Base-by-base conservation (phyloP, 129 eudicot species). In the Rutidosis leptorrhynchoides region DNA sequence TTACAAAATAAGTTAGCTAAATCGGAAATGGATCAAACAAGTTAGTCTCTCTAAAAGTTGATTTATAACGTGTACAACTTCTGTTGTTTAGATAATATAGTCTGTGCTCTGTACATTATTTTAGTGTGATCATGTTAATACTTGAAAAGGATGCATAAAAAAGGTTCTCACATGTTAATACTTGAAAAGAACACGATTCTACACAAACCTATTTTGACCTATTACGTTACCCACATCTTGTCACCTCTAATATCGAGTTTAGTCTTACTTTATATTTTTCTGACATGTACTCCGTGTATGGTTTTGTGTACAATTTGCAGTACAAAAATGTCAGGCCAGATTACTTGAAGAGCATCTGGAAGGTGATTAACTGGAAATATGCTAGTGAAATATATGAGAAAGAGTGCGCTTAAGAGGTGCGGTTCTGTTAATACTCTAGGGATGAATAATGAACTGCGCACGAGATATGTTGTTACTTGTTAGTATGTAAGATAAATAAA, bases 241-340 rank as follows among this genome's bases (percentile, higher is more conserved):
- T 37, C 45, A 37, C 45, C 16, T 37, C 16, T 10, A 6, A 10
- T 35, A 35, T 35, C 1, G 11, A 52, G 26, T 51, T 3, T 52
- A 26, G 27, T 52, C 58, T 7, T 52, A 17, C 20, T 15, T 17
- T 48, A 11, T 45, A 6, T 43, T 1, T 17, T 48, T 2, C 16
- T 37, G 12, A 49, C 55, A 5, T 17, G 8, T 5, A 7, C n/a
- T n/a, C n/a, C n/a, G n/a, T n/a, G n/a, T 7, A 56, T 64, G 56
- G 33, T 43, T 54, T 49, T 77, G 16, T 54, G 33, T 65, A 45
- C 40, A 14, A 32, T 49, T 27, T 80, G 81, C 95, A 90, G 97
- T 87, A 90, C 90, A 82, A 82, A 69, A 90, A 90, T 80, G 91
- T 86, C 26, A 86, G 84, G 77, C 95, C 97, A 9, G 91, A 90